Conservation (phyloP, 441 rosid genomes). For the Mallotus repandus region DNA sequence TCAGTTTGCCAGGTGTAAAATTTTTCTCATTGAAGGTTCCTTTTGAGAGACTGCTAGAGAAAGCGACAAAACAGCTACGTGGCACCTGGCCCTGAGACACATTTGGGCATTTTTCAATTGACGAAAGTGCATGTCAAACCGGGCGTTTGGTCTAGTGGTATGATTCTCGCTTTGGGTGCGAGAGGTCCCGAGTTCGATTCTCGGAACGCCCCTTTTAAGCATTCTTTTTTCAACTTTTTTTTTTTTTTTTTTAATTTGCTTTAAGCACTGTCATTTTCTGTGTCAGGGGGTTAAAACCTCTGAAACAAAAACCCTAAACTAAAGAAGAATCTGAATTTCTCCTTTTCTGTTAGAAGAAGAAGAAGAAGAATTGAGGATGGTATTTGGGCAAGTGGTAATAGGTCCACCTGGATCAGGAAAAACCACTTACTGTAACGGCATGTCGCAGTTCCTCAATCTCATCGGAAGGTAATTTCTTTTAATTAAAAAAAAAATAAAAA, state of each 20-base stretch:
- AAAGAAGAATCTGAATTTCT: no score
- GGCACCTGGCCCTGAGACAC: no score
- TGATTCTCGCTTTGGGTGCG: conserved; percentile 94
- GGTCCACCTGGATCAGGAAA: conserved; percentile 98
- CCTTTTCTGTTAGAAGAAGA: no score
- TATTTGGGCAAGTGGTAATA: conserved; percentile 88
- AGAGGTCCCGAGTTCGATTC: conserved; percentile 95
- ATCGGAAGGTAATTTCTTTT: conserved; percentile 57
- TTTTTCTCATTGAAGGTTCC: no score
- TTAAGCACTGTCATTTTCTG: no score
- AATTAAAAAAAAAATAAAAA: background rate
- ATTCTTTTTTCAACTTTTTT: background rate
- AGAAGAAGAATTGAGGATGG: conserved; percentile 36
- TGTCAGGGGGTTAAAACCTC: no score
- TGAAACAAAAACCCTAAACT: no score
- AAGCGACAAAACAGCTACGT: no score
- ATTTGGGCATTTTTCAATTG: no score
- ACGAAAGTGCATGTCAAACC: no score
- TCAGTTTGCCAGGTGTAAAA: background rate
- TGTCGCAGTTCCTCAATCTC: conserved; percentile 91
- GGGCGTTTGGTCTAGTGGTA: conserved; percentile 91
- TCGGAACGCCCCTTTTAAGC: conserved; percentile 29
- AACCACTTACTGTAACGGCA: conserved; percentile 95
- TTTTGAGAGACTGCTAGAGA: no score
- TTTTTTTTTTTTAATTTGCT: no score